These are phyloP conservation scores for Rachicladosporium sp. DNA, from an alignment of 2,329 filamentous ascomycete genomes.

Conservation along the genomic window DNA sequence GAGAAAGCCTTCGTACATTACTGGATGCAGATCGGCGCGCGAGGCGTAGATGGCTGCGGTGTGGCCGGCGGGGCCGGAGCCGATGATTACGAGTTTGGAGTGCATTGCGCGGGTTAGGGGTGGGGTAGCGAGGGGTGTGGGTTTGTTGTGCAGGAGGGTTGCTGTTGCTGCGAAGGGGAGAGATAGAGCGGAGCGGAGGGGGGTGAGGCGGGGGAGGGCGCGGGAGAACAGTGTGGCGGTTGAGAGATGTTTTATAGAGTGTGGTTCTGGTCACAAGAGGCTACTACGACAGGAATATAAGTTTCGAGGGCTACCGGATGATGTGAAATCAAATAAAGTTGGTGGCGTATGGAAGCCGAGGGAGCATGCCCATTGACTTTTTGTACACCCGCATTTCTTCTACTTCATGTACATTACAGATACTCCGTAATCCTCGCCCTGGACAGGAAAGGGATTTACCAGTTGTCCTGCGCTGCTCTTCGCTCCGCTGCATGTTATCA, in stretches of 20 bases:
- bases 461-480: no score
- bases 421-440: no score
- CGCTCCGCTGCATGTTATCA: no score
- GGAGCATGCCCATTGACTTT: no score
- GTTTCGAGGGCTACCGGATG: no score
- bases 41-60: slow-evolving; percentile 94
- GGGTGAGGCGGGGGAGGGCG: slow-evolving; percentile 51
- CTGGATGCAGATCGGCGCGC: slow-evolving; percentile 84
- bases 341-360: no score
- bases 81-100: slow-evolving; percentile 64
- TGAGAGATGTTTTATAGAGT: slow-evolving; percentile 1
- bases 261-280: no score
- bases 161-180: slow-evolving; percentile 55
- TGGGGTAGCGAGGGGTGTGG: slow-evolving; percentile 12
- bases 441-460: no score
- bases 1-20: slow-evolving; percentile 95
- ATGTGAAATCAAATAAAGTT: no score
- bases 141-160: slow-evolving; percentile 25
- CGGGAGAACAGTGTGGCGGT: slow-evolving; percentile 89
- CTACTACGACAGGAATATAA: no score
- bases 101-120: slow-evolving; percentile 58
- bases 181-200: slow-evolving; percentile 61
- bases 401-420: no score
- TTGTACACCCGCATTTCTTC: no score
- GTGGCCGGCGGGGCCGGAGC: slow-evolving; percentile 94